Evolutionary conservation across 805 yeast genomes (phyloP), one percentile per base, ranked within the genome.

Genomic region (Jamesozyma gamospora): DNA sequence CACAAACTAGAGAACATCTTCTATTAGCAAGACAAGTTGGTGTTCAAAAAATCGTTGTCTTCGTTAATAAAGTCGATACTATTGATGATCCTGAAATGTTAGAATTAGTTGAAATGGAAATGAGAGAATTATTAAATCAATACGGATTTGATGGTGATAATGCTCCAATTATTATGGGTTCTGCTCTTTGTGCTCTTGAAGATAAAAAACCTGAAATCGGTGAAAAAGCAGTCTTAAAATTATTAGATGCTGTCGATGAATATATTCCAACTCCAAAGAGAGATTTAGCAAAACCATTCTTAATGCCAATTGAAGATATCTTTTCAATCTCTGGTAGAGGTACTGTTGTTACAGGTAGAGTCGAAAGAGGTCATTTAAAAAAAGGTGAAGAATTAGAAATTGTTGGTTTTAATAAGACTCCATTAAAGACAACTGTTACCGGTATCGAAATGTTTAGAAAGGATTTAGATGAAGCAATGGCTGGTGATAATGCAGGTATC

Each of bases 121-220:
- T n/a, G n/a, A 78, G 77, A 75, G 86, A 82, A 71, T 74, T 83
- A 58, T 64, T 80, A 51, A 77, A 77, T 72, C 79, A 81, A 67
- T 82, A 92, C 60, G 94, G 94, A 62, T 79, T 88, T 81, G 77
- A 79, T 72, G 94, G 94, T 75, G 92, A 82, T 74, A 82, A 82
- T 83, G 77, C 83, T 70, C 75, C 85, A 64, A 82, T 90, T 90
- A 75, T 75, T 83, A 74, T 84, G 82, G 84, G 90, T 64, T 77
- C 87, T 92, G 98, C 97, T 52, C 73, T 92, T 57, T 84, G 95
- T 68, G 97, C 98, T 53, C 75, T 92, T 56, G 95, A 92, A 70
- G 64, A 67, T 62, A 76, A 77, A 75, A 82, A 78, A 76, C 71
- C 79, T 77, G 72, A 79, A 74, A 66, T 75, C 56, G 80, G 82